Base-by-base conservation (phyloP, 176 grass and related monocot genomes). In the Melocanna baccifera region DNA sequence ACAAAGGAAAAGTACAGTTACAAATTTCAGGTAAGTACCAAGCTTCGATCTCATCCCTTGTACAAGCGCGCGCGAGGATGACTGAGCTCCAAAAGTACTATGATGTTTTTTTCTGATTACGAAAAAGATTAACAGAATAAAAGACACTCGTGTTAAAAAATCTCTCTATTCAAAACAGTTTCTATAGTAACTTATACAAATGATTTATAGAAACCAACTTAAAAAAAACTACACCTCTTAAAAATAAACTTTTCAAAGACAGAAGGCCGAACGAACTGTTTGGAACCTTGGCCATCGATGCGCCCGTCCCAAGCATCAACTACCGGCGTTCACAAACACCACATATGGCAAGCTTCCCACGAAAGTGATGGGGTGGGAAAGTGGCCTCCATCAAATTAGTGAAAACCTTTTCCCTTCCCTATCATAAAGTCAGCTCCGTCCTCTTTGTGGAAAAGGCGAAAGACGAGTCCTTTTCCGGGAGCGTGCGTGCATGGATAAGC, bases 351-450 rank as follows among this genome's bases (percentile, higher is more conserved):
- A 37, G 62, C 5, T 14, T 79, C 61, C 18, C 15, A 68, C 36
- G 62, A 68, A 68, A 68, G 63, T 6, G 48, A 57, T 20, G 48
- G 37, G 70, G 37, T n/a, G n/a, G 57, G 30, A 76, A 76, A 46
- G 39, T 67, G 59, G 18, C 14, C 43, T 45, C 45, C 71, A 53
- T 67, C 50, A 42, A 43, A 59, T 69, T 47, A 32, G 83, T 26
- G 48, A 80, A 67, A 6, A 25, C 50, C 42, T 65, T 43, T 16
- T 47, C 25, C 3, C 10, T 37, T 66, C 14, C 12, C 9, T 2
- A n/a, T 32, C 23, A 22, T 45, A 37, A 87, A 74, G 85, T 87
- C 78, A 87, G 70, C 69, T 75, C 47, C 12, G 15, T 29, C 23
- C 0, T 22, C 85, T 81, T 75, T 81, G 36, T 16, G 39, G 47